Base-by-base conservation (phyloP, 177 flowering plant species). In the Vitis hybrid region DNA sequence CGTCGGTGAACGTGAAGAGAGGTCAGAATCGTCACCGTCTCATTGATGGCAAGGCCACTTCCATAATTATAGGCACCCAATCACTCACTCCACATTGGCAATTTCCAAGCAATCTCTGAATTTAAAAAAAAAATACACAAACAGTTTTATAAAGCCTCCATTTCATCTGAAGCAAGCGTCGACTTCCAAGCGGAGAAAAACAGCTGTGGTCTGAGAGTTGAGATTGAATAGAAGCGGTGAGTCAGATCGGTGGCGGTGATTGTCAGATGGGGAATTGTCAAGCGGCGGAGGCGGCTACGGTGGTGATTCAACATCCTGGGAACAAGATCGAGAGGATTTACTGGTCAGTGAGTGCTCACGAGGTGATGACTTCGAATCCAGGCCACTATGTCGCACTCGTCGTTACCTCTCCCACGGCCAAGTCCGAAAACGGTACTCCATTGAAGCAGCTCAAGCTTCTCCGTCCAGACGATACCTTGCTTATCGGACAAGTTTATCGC, bases 251-350 rank as follows among this genome's bases (percentile, higher is more conserved):
- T 38, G 47, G 62, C 11, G 19, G 28, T 19, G 19, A 13, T 59
- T 59, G 19, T 11, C 12, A 59, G 52, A 92, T 92, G 97, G 97
- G 95, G 72, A 92, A 92, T 68, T 92, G 97, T 69, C 97, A 92
- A 72, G 89, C 95, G 31, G 88, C 94, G 19, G 94, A 92, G 70
- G 89, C 89, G 60, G 90, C 97, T 71, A 79, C 91, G 54, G 90
- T 89, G 71, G 83, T 89, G 84, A 86, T 92, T 52, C 83, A 87
- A 14, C 90, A 86, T 57, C 94, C 92, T 10, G 86, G 81, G 7
- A 77, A 71, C 12, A 86, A 78, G 80, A 66, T 87, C 18, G 86
- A 90, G 79, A 84, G 90, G 80, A 77, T 89, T 56, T 85, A 87
- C 80, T 87, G 89, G 87, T 86, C 91, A 0, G 79, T 87, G 19